Conservation (phyloP, 192 early-diverging fungal genomes). For the Entomortierella chlamydospora region DNA sequence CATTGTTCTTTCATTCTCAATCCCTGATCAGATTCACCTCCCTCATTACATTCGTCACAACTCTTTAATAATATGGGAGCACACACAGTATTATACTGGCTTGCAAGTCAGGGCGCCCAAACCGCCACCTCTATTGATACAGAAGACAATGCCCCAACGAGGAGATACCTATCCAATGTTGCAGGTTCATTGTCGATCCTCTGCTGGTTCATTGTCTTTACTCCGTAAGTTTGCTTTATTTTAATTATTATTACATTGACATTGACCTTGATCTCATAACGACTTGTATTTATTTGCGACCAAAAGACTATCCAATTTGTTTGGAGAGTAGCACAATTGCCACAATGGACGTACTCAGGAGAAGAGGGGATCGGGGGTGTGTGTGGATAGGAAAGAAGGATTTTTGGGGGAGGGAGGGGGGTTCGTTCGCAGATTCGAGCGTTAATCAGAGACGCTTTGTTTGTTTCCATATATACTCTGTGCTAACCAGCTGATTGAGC, state of each 20-base stretch:
- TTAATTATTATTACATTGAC: constrained; percentile 12
- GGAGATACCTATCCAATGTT: constrained; percentile 61
- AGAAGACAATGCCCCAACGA: constrained; percentile 24
- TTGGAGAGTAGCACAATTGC: no score
- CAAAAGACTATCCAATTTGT: no score
- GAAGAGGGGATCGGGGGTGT: no score
- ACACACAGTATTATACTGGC: constrained; percentile 47
- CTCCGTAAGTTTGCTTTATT: constrained; percentile 68
- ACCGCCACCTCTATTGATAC: constrained; percentile 1
- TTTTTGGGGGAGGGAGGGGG: no score
- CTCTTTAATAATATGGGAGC: constrained; percentile 21
- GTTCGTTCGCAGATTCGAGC: no score
- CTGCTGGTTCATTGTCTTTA: constrained; percentile 87
- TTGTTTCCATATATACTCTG: no score
- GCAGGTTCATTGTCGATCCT: constrained; percentile 75
- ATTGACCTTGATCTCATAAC: neutral
- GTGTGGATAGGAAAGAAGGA: no score
- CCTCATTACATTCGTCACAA: neutral
- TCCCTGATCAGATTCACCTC: neutral
- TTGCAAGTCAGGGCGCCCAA: constrained; percentile 34
- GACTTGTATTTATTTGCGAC: no score
- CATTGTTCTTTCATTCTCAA: neutral
- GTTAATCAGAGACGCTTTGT: no score
- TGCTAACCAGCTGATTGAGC: constrained; percentile 22
- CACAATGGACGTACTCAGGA: no score